Evolutionary conservation across 2,329 filamentous ascomycete species (phyloP).

Genomic region (Aspergillus pseudoviridinutans): DNA sequence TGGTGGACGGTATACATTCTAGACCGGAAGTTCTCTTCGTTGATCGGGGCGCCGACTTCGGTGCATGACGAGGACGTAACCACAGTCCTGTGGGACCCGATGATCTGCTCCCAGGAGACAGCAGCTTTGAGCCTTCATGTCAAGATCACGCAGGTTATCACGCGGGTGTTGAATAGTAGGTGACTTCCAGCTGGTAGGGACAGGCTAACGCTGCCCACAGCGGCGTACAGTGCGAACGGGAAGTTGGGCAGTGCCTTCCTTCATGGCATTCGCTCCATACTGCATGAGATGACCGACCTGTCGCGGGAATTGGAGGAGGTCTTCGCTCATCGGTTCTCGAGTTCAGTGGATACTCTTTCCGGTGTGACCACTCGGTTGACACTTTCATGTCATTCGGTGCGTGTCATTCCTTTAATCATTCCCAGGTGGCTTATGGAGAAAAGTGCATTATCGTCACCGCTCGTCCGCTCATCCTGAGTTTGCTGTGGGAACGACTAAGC

Average conservation of each 20-base stretch:
- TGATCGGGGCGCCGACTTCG: conserved; percentile 51
- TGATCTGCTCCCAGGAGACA: conserved; percentile 29
- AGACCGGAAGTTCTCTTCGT: conserved; percentile 52
- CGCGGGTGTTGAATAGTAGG: conserved; percentile 38
- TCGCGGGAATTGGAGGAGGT: conserved; percentile 32
- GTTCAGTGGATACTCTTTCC: conserved; percentile 33
- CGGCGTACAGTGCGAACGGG: conserved; percentile 33
- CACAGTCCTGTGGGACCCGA: conserved; percentile 41
- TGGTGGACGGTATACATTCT: conserved; percentile 57
- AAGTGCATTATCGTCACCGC: conserved; percentile 26
- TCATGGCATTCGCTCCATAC: conserved; percentile 30
- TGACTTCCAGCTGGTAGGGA: background rate
- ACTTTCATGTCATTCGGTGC: conserved; percentile 31
- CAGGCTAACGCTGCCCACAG: conserved; percentile 13
- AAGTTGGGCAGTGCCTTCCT: conserved; percentile 23
- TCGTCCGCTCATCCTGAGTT: conserved; percentile 17
- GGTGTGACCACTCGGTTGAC: conserved; percentile 33
- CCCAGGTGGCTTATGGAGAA: background rate
- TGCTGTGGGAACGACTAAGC: conserved; percentile 17
- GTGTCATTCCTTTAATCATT: background rate
- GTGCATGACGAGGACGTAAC: conserved; percentile 49
- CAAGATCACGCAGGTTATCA: conserved; percentile 37
- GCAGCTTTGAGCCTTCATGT: conserved; percentile 39
- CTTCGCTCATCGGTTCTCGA: conserved; percentile 33
- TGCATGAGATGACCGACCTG: conserved; percentile 30